Evolutionary conservation across 768 basidiomycete genomes (phyloP).

Genomic region (Dictyophora rubrovolvata): DNA sequence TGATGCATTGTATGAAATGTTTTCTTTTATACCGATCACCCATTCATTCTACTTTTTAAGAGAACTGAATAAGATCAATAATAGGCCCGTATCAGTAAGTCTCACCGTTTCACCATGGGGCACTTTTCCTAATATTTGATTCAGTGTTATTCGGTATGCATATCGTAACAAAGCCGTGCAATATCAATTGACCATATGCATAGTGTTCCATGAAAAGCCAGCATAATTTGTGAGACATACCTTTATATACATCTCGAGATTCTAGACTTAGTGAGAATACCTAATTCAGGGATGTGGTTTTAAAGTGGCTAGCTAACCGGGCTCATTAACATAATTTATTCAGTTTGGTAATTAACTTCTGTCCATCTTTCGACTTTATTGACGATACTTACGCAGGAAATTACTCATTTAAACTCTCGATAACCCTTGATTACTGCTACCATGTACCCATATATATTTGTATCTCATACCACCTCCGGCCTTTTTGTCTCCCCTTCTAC

Average conservation of each 20-base stretch:
- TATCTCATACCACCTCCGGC: background rate
- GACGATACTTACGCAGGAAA: background rate
- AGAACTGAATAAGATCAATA: conserved; percentile 69
- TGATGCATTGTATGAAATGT: conserved; percentile 47
- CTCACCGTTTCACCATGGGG: background rate
- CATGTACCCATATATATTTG: background rate
- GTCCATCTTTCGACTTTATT: background rate
- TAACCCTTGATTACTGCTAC: background rate
- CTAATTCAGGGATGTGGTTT: conserved; percentile 59
- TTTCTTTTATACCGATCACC: background rate
- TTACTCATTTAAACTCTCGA: background rate
- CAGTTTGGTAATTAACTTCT: background rate
- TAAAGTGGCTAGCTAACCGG: conserved; percentile 76
- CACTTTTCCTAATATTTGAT: background rate
- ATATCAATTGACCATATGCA: background rate
- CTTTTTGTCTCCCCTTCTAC: background rate
- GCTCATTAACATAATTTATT: conserved; percentile 39
- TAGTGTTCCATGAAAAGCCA: conserved; percentile 96
- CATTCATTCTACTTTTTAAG: conserved; percentile 24
- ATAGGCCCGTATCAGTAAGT: conserved; percentile 79
- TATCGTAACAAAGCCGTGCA: background rate
- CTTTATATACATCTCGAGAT: background rate
- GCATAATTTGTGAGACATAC: conserved; percentile 66
- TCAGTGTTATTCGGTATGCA: conserved; percentile 71
- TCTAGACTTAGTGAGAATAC: conserved; percentile 8